Evolutionary conservation across 768 basidiomycete species (phyloP).

Genomic region (Coprinellus micaceus): DNA sequence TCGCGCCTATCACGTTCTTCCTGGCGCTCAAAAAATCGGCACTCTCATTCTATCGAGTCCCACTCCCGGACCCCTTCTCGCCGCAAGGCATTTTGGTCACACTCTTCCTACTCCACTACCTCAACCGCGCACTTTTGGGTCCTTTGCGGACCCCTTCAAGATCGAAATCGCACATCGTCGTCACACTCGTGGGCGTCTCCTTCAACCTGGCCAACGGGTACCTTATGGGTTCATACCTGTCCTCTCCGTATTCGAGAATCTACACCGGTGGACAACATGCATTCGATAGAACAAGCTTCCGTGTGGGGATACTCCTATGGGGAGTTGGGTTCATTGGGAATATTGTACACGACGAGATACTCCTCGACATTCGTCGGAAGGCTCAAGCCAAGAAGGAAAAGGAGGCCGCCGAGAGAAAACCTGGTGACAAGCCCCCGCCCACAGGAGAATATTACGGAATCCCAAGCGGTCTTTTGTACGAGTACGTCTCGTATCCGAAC

Average conservation of each 20-base stretch:
- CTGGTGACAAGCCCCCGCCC: constrained; percentile 3
- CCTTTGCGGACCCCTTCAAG: constrained; percentile 79
- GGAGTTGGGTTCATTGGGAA: constrained; percentile 71
- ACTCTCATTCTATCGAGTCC: constrained; percentile 33
- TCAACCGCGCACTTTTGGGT: constrained; percentile 76
- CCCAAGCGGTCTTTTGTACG: constrained; percentile 75
- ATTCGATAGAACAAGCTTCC: constrained; percentile 45
- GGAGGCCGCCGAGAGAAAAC: constrained; percentile 11
- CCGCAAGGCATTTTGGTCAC: constrained; percentile 49
- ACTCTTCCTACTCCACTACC: constrained; percentile 73
- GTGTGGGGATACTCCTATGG: constrained; percentile 66
- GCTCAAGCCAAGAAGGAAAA: constrained; percentile 37
- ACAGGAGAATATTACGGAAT: constrained; percentile 65
- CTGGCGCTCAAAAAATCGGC: constrained; percentile 47
- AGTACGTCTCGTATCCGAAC: constrained; percentile 84
- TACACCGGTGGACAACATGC: constrained; percentile 35
- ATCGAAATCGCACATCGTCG: constrained; percentile 67
- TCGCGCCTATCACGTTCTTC: constrained; percentile 56
- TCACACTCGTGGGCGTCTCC: constrained; percentile 47
- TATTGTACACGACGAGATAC: constrained; percentile 85
- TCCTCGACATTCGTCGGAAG: constrained; percentile 75
- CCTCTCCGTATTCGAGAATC: constrained; percentile 48
- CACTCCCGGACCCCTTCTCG: constrained; percentile 27
- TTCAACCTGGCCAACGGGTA: constrained; percentile 78
- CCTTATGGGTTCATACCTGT: constrained; percentile 67